phyloP scores from a whole-genome alignment of 202 grass and related monocot species.

The Saccharum hybrid region DNA sequence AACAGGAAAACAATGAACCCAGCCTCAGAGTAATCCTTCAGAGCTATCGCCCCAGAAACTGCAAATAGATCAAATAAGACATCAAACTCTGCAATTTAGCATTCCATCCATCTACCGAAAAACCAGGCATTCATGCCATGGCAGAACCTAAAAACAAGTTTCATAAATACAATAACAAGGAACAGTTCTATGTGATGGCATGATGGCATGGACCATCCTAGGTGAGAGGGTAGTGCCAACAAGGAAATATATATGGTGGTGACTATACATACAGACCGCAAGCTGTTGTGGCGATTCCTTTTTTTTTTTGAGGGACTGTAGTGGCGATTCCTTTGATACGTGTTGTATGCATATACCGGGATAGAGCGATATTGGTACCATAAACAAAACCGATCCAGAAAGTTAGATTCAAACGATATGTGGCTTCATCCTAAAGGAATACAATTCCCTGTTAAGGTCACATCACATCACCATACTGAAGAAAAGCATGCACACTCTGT shows the following conservation, averaged over 20 bases:
- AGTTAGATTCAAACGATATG: conserved; percentile 8
- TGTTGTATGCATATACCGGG: conserved; percentile 2
- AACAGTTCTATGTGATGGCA: conserved; percentile 6
- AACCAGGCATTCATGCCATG: not conserved
- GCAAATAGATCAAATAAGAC: conserved; percentile 38
- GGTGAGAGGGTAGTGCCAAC: conserved; percentile 27
- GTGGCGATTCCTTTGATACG: conserved; percentile 3
- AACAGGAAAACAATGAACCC: conserved; percentile 94
- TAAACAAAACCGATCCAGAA: conserved; percentile 32
- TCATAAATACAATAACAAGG: not conserved
- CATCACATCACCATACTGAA: conserved; percentile 27
- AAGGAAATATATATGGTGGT: conserved; percentile 15
- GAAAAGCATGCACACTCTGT: conserved; percentile 34
- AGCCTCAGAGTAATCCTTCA: conserved; percentile 85
- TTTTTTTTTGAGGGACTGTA: not conserved
- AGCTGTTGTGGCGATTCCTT: conserved; percentile 1
- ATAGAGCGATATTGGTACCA: not conserved
- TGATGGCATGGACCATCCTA: conserved; percentile 15
- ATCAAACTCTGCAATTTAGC: conserved; percentile 22
- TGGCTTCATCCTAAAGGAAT: conserved; percentile 39
- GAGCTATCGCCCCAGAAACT: conserved; percentile 89
- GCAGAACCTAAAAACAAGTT: conserved; percentile 7
- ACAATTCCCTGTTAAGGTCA: conserved; percentile 29
- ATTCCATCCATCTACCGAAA: conserved; percentile 31
- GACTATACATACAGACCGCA: not conserved